Base-by-base conservation (phyloP, 2,329 filamentous ascomycete species). In the Elsinoe necatrix region DNA sequence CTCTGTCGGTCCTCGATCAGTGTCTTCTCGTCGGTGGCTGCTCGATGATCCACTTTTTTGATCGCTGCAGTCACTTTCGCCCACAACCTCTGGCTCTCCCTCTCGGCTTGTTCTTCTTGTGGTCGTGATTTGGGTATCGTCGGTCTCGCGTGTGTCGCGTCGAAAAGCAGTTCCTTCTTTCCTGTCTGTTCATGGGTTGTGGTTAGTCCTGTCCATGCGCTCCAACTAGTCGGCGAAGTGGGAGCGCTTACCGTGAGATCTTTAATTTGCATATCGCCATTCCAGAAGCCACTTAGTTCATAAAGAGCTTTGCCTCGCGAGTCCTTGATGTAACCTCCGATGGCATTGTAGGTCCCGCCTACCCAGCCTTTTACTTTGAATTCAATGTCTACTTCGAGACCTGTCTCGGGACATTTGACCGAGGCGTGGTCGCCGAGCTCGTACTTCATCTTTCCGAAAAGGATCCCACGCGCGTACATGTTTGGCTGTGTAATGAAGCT, bases 401-500 rank as follows among this genome's bases (percentile, higher is more conserved):
- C 85, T 16, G 89, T 81, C 69, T 97, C 92, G 0, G 92, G 89
- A 70, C 93, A 97, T 62, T 85, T 82, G 18, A 98, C 88, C 65
- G 90, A 89, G 69, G 91, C 95, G 74, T 95, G 91, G 69, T 97
- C 92, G 61, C 92, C 93, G 6, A 98, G 82, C 75, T 98, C 93
- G 72, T 97, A 98, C 72, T 96, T 97, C 93, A 98, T 97, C 72
- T 96, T 97, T 48, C 93, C 93, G 66, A 98, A 96, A 7, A 98
- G 77, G 59, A 98, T 97, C 34, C 93, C 92, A 60, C 93, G 83
- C 20, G 92, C 93, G 71, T 98, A 98, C 90, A 98, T 98, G 75
- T 98, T 98, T 16, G 93, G 93, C 68, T 98, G 93, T 3, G 93
- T 97, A 54, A 97, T 74, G 66, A 95, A 88, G 72, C 89, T 95